These are phyloP conservation scores for Apiospora rasikravindrae DNA, from an alignment of 2,329 filamentous ascomycete genomes.

Conservation along the genomic window DNA sequence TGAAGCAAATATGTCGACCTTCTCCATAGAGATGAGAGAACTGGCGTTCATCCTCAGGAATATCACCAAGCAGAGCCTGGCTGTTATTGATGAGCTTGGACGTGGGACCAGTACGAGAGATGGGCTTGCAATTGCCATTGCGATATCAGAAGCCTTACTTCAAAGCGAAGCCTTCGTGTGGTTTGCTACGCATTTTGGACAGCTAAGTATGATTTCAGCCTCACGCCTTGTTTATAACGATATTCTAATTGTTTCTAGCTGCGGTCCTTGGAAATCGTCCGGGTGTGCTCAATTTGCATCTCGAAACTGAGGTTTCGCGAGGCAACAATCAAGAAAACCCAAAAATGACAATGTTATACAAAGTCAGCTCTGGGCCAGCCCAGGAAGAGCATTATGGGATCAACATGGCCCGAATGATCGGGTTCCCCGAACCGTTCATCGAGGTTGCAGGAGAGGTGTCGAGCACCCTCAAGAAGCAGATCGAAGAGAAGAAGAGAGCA, in stretches of 20 bases:
- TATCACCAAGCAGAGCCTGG: constrained; percentile 75
- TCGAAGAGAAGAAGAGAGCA: constrained; percentile 61
- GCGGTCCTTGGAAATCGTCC: constrained; percentile 74
- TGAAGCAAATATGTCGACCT: constrained; percentile 90
- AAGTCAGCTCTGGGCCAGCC: constrained; percentile 73
- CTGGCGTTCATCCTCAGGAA: constrained; percentile 92
- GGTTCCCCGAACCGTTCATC: constrained; percentile 72
- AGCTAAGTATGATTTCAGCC: constrained; percentile 61
- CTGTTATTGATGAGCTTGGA: constrained; percentile 90
- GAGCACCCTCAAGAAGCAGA: constrained; percentile 61
- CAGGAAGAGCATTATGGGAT: constrained; percentile 81
- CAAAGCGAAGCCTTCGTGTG: constrained; percentile 80
- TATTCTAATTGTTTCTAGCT: constrained; percentile 47
- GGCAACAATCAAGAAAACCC: constrained; percentile 52
- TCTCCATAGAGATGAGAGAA: constrained; percentile 93
- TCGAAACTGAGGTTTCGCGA: constrained; percentile 70
- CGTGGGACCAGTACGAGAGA: constrained; percentile 89
- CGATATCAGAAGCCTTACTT: constrained; percentile 86
- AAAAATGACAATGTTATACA: constrained; percentile 88
- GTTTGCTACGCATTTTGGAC: constrained; percentile 93
- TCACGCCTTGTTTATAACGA: neutral
- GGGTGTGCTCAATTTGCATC: constrained; percentile 83
- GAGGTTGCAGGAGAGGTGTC: constrained; percentile 72
- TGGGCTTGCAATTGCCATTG: constrained; percentile 85
- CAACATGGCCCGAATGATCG: constrained; percentile 76